phyloP scores from a whole-genome alignment of 2,329 filamentous ascomycete genomes.

The Diplodia seriata region DNA sequence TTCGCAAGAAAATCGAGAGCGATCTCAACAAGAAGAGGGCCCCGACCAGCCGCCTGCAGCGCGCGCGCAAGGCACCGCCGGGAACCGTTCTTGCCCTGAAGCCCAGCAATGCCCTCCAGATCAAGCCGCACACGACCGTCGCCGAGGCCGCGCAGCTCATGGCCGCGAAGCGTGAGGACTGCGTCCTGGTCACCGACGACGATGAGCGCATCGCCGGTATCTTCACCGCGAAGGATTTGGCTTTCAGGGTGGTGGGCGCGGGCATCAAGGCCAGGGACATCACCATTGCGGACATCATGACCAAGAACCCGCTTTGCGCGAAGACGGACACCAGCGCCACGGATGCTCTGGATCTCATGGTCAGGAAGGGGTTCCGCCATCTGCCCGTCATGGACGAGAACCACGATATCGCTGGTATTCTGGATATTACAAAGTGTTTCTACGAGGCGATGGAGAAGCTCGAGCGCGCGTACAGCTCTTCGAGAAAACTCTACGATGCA shows the following conservation, averaged over 20 bases:
- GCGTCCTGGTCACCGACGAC: slow-evolving; percentile 95
- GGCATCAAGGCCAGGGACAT: slow-evolving; percentile 88
- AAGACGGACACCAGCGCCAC: slow-evolving; percentile 98
- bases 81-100: slow-evolving; percentile 95
- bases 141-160: slow-evolving; percentile 97
- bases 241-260: slow-evolving; percentile 92
- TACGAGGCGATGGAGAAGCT: slow-evolving; percentile 99
- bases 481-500: slow-evolving; percentile 96
- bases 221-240: slow-evolving; percentile 98
- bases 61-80: slow-evolving; percentile 90
- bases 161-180: slow-evolving; percentile 98
- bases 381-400: slow-evolving; percentile 99
- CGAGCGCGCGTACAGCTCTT: slow-evolving; percentile 95
- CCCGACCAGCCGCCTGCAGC: slow-evolving; percentile 76
- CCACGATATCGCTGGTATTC: slow-evolving; percentile 96
- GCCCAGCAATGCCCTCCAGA: slow-evolving; percentile 94
- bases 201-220: slow-evolving; percentile 98
- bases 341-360: slow-evolving; percentile 96
- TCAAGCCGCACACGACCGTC: slow-evolving; percentile 92
- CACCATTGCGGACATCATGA: slow-evolving; percentile 99
- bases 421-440: slow-evolving; percentile 99
- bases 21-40: slow-evolving; percentile 98
- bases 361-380: slow-evolving; percentile 96
- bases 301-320: slow-evolving; percentile 97
- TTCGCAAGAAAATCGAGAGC: slow-evolving; percentile 94